Percentiles rank a stretch among this genome's conserved stretches.
phyloP scores from a whole-genome alignment of 305 asterid species.

The Stenogyne calaminthoides region DNA sequence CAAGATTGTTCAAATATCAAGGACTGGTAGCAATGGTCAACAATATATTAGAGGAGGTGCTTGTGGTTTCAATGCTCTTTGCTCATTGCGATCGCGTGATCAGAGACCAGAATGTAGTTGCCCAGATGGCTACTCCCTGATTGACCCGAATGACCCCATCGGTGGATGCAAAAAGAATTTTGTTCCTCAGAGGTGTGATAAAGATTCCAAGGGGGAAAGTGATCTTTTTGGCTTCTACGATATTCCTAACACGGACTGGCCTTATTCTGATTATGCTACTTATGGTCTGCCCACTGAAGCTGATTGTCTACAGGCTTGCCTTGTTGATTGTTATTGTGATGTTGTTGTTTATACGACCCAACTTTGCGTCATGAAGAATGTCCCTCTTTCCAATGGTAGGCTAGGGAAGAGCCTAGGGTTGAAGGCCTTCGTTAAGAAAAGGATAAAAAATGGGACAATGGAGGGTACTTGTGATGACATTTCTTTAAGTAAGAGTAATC shows the following conservation, averaged over 20 bases:
- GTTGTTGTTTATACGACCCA: constrained; percentile 28
- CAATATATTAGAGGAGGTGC: constrained; percentile 39
- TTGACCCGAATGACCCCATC: constrained; percentile 32
- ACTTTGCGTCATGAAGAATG: constrained; percentile 45
- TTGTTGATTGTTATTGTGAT: constrained; percentile 47
- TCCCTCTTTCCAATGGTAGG: constrained; percentile 48
- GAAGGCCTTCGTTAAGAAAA: constrained; percentile 45
- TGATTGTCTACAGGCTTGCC: constrained; percentile 43
- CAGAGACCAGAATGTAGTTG: constrained; percentile 48
- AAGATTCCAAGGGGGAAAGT: not conserved
- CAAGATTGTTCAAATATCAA: not conserved
- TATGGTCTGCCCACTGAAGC: constrained; percentile 32
- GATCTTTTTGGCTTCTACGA: constrained; percentile 28
- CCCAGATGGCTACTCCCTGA: constrained; percentile 38
- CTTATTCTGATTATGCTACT: constrained; percentile 27
- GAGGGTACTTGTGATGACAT: not conserved
- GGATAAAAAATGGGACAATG: not conserved
- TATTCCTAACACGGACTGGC: constrained; percentile 41
- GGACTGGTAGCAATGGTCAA: too few species aligned
- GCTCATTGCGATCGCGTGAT: constrained; percentile 24
- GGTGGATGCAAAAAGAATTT: constrained; percentile 43
- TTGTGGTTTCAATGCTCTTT: constrained; percentile 43
- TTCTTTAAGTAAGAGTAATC: constrained; percentile 3
- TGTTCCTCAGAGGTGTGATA: constrained; percentile 33
- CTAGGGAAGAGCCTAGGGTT: constrained; percentile 7